Base-by-base conservation (phyloP, 495 filamentous ascomycete species). In the Xylaria acuta region DNA sequence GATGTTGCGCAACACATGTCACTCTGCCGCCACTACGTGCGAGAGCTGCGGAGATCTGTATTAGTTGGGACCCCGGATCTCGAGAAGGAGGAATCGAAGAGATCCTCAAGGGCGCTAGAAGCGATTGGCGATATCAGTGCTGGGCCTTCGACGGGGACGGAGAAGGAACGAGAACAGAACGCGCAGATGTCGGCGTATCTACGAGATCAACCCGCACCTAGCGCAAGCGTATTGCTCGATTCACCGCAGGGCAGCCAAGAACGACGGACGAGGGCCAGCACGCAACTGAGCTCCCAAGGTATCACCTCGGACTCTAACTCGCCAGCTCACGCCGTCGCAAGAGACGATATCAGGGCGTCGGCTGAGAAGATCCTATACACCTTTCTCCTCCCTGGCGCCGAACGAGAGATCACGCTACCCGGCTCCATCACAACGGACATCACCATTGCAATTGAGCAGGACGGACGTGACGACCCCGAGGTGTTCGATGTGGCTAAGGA, bases 1-100 rank as follows among this genome's bases (percentile, higher is more conserved):
- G 96, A 99, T 90, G 95, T 99, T 53, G 94, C 96, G 12, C 96
- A 99, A 78, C 96, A 99, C 81, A 97, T 98, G 91, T 96, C 94
- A 20, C 88, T 99, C 36, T 99, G 96, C 79, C 93, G 96, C 54
- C 94, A 98, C 82, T 99, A 97, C 83, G 97, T 99, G 25, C 92
- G 96, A 74, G 95, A 98, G 79, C 86, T 99, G 64, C 93, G 96
- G 67, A 88, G 96, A 64, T 98, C 95, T 2, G 94, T 98, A 51
- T 88, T 99, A 36, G 89, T 98, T 36, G 92, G 93, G 30, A 99
- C 96, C 0, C 96, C 96, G 16, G 96, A 98, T 67, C 86, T 93
- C 36, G 94, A 97, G 70, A 94, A 92, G 78, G 84, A 88, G 30
- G 88, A 88, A 49, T 96, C 93, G 72, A 94, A 94, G 82, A 87